A percentile compares a stretch with the other conserved stretches of the same genome.
These are phyloP conservation scores for Tolypocladium amazonense DNA, from an alignment of 2,329 filamentous ascomycete species.

Conservation along the genomic window DNA sequence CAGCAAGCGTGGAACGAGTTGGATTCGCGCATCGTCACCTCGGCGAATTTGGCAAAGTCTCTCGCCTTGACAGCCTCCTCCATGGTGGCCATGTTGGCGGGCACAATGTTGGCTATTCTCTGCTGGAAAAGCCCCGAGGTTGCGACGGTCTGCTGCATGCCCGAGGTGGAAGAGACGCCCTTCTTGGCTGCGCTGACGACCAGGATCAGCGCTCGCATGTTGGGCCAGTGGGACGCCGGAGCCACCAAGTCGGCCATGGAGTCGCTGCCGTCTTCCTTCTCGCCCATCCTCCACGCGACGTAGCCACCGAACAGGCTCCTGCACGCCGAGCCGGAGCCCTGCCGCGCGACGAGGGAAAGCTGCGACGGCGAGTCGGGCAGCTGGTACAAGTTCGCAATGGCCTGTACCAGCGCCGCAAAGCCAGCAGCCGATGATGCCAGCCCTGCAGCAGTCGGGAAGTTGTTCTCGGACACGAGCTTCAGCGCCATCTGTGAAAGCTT, in stretches of 20 bases:
- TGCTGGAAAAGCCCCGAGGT: conserved; percentile 81
- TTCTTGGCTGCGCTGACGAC: conserved; percentile 94
- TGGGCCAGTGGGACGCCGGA: conserved; percentile 82
- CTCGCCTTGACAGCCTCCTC: conserved; percentile 65
- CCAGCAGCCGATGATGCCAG: conserved; percentile 64
- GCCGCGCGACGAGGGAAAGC: conserved; percentile 78
- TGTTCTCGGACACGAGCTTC: conserved; percentile 90
- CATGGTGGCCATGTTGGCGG: conserved; percentile 74
- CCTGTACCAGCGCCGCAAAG: conserved; percentile 64
- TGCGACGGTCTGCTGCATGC: conserved; percentile 94
- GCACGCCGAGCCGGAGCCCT: conserved; percentile 92
- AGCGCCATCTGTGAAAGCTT: conserved; percentile 69
- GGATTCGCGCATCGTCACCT: conserved; percentile 90
- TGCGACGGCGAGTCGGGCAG: conserved; percentile 72
- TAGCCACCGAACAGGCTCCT: conserved; percentile 90
- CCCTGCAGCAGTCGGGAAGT: conserved; percentile 95
- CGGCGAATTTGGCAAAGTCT: conserved; percentile 80
- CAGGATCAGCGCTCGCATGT: conserved; percentile 85
- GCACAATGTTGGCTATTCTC: conserved; percentile 67
- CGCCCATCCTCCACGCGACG: conserved; percentile 84
- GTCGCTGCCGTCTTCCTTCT: conserved; percentile 68
- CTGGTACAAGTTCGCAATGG: conserved; percentile 85
- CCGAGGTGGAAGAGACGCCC: conserved; percentile 81
- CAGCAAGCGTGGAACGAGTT: conserved; percentile 96
- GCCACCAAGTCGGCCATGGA: conserved; percentile 83